Percentiles rank a stretch among this genome's conserved stretches.
Conservation (phyloP, 345 rosid genomes). For the Rhodamnia argentea region DNA sequence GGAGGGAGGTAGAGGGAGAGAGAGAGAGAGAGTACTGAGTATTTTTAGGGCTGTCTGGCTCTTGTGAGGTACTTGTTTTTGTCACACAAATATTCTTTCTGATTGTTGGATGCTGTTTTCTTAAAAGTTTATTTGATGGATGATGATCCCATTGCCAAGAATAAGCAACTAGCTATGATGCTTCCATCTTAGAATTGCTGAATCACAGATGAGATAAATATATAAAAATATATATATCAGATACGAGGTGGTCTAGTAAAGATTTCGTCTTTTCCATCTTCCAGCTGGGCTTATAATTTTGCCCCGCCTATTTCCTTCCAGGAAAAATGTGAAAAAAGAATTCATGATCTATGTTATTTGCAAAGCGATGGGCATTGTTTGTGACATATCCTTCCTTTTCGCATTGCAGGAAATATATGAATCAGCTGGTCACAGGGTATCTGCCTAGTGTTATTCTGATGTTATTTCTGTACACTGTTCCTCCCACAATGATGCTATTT, state of each 20-base stretch:
- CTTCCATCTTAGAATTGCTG: background rate
- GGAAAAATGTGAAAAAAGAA: background rate
- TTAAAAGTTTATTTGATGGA: background rate
- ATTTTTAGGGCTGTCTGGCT: too few relatives aligned
- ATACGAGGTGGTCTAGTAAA: background rate
- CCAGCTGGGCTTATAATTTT: background rate
- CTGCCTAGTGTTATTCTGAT: slow-evolving; percentile 87
- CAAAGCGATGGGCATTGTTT: background rate
- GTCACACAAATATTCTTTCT: too few relatives aligned
- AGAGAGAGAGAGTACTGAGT: background rate
- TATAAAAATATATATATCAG: background rate
- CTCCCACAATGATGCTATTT: slow-evolving; percentile 85
- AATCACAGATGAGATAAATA: too few relatives aligned
- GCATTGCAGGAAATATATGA: slow-evolving; percentile 15
- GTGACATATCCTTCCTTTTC: background rate
- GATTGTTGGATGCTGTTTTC: too few relatives aligned
- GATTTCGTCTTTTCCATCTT: background rate
- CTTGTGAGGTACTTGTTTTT: too few relatives aligned
- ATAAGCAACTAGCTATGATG: background rate
- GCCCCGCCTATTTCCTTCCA: background rate
- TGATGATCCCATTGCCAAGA: background rate
- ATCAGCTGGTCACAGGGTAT: slow-evolving; percentile 73
- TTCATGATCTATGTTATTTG: background rate
- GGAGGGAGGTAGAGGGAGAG: background rate
- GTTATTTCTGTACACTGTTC: slow-evolving; percentile 56